Evolutionary conservation across 164 flowering plant genomes (phyloP).

Genomic region (Aristolochia fimbriata): DNA sequence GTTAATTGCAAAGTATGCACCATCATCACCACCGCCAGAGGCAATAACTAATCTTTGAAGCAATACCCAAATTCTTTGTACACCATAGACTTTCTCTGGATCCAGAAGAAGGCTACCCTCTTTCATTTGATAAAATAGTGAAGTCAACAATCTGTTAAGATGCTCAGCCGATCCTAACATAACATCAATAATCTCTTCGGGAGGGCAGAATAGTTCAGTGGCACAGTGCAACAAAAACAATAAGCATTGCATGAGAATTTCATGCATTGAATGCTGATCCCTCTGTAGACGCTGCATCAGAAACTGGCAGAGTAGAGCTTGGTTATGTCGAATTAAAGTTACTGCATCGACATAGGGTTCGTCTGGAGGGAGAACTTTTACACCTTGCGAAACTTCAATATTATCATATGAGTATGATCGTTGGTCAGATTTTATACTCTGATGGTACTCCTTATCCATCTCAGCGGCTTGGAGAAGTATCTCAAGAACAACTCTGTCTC

Average conservation of each 20-base stretch:
- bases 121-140: conserved; percentile 43
- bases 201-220: conserved; percentile 57
- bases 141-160: conserved; percentile 45
- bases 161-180: conserved; percentile 56
- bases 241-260: conserved; percentile 6
- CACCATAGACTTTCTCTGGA: conserved; percentile 38
- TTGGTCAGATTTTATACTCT: conserved; percentile 18
- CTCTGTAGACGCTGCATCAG: conserved; percentile 43
- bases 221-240: conserved; percentile 25
- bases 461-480: conserved; percentile 81
- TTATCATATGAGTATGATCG: conserved; percentile 17
- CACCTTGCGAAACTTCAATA: conserved; percentile 29
- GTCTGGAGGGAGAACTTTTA: conserved; percentile 42
- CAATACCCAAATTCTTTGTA: conserved; percentile 76
- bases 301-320: conserved; percentile 60
- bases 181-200: conserved; percentile 63
- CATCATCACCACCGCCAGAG: conserved; percentile 53
- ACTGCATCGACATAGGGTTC: conserved; percentile 55
- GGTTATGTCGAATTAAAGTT: conserved; percentile 82
- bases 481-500: conserved; percentile 72
- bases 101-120: conserved; percentile 42
- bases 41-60: conserved; percentile 69
- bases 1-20: conserved; percentile 18
- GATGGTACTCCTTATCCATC: conserved; percentile 43
- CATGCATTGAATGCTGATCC: conserved; percentile 33